phyloP scores from a whole-genome alignment of 345 rosid species.

The Syzygium oleosum region DNA sequence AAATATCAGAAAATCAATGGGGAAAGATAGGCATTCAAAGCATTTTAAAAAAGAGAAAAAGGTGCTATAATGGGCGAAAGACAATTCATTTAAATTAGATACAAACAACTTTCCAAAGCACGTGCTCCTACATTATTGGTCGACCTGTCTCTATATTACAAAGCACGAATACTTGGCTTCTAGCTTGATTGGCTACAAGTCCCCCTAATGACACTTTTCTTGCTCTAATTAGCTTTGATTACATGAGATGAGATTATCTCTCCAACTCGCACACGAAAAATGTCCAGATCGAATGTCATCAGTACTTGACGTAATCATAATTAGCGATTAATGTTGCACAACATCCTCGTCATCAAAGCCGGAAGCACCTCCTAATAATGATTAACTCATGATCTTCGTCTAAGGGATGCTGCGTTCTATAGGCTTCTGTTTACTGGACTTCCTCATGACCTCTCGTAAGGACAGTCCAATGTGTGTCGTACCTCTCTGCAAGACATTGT shows the following conservation, averaged over 20 bases:
- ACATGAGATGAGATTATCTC: not conserved
- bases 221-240: not conserved
- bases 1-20: no score
- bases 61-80: no score
- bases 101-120: not conserved
- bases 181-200: not conserved
- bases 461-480: not conserved
- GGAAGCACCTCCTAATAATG: not conserved
- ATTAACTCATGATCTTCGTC: not conserved
- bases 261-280: not conserved
- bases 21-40: no score
- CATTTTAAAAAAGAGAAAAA: no score
- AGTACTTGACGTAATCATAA: not conserved
- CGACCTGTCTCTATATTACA: not conserved
- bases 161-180: not conserved
- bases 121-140: not conserved
- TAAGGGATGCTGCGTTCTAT: not conserved
- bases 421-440: not conserved
- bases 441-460: not conserved
- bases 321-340: not conserved
- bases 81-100: no score
- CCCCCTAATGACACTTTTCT: not conserved
- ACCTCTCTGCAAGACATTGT: not conserved
- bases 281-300: not conserved
- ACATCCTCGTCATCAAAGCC: not conserved